Conservation (phyloP, 2,329 filamentous ascomycete species). For the Pezicula carpinea region DNA sequence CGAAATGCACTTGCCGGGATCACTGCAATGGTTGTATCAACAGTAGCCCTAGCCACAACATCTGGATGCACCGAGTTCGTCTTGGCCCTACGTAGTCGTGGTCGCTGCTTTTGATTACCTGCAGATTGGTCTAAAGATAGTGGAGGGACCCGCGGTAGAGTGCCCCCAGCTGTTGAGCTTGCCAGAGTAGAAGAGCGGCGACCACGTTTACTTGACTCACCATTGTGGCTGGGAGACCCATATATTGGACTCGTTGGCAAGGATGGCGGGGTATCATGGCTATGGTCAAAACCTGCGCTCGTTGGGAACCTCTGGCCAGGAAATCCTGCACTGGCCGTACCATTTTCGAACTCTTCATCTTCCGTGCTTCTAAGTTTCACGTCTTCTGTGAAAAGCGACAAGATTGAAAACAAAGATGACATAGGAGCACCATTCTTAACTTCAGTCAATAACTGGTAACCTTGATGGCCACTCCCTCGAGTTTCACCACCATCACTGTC, state of each 20-base stretch:
- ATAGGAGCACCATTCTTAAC: constrained; percentile 97
- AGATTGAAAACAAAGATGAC: constrained; percentile 96
- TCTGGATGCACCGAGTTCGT: constrained; percentile 88
- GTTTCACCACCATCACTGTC: constrained; percentile 65
- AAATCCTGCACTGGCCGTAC: constrained; percentile 30
- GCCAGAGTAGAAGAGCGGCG: constrained; percentile 23
- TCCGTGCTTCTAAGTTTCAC: constrained; percentile 71
- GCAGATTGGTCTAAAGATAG: constrained; percentile 59
- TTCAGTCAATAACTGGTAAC: constrained; percentile 92
- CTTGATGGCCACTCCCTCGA: constrained; percentile 63
- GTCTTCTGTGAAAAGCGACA: constrained; percentile 95
- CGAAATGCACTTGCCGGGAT: constrained; percentile 96
- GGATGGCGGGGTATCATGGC: constrained; percentile 26
- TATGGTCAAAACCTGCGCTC: constrained; percentile 21
- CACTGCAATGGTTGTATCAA: constrained; percentile 96
- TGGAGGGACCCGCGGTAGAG: constrained; percentile 63
- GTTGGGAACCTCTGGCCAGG: constrained; percentile 20
- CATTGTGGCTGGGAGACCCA: constrained; percentile 19
- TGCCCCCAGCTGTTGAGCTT: constrained; percentile 29
- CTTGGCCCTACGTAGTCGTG: constrained; percentile 37
- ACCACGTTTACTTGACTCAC: constrained; percentile 52
- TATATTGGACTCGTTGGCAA: constrained; percentile 28
- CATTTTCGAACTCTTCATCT: constrained; percentile 39
- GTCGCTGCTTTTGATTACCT: constrained; percentile 19
- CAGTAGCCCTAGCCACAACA: constrained; percentile 90